Conservation (phyloP, 805 yeast genomes). For the Yamadazyma akitaensis region DNA sequence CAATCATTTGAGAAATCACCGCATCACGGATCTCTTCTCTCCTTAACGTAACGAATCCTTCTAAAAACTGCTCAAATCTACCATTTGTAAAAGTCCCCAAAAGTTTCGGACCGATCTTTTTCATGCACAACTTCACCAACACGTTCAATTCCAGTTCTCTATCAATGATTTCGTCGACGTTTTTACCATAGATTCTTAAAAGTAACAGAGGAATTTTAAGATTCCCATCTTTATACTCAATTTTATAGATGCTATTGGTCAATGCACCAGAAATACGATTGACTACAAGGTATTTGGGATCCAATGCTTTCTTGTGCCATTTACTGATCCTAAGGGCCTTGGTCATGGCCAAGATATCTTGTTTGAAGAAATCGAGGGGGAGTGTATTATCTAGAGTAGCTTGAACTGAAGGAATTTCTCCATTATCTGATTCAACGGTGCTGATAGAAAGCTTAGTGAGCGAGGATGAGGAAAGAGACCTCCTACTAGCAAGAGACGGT, state of each 20-base stretch:
- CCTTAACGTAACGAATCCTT: slow-evolving; percentile 74
- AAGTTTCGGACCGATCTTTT: slow-evolving; percentile 83
- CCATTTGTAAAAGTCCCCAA: slow-evolving; percentile 92
- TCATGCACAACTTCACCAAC: slow-evolving; percentile 67
- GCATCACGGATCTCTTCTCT: slow-evolving; percentile 72
- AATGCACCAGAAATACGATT: slow-evolving; percentile 85
- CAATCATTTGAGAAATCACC: slow-evolving; percentile 76
- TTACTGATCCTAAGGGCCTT: slow-evolving; percentile 65
- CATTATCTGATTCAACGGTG: slow-evolving; percentile 22
- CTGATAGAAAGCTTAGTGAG: slow-evolving; percentile 26
- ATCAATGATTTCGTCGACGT: slow-evolving; percentile 82
- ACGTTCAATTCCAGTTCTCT: slow-evolving; percentile 74
- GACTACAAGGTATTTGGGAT: slow-evolving; percentile 44
- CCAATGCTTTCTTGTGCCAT: slow-evolving; percentile 64
- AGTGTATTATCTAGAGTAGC: slow-evolving; percentile 69
- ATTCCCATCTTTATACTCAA: slow-evolving; percentile 49
- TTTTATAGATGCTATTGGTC: slow-evolving; percentile 83
- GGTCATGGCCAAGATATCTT: slow-evolving; percentile 66
- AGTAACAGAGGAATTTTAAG: slow-evolving; percentile 57
- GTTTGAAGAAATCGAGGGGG: slow-evolving; percentile 81
- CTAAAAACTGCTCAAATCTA: slow-evolving; percentile 87
- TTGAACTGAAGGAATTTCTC: slow-evolving; percentile 46
- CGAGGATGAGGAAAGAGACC: slow-evolving; percentile 36
- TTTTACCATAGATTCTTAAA: slow-evolving; percentile 83
- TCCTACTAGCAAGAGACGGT: slow-evolving; percentile 29